Percentiles rank a stretch among this genome's conserved stretches.
Evolutionary conservation across 495 filamentous ascomycete genomes (phyloP).

Genomic region (Aspergillus taichungensis): DNA sequence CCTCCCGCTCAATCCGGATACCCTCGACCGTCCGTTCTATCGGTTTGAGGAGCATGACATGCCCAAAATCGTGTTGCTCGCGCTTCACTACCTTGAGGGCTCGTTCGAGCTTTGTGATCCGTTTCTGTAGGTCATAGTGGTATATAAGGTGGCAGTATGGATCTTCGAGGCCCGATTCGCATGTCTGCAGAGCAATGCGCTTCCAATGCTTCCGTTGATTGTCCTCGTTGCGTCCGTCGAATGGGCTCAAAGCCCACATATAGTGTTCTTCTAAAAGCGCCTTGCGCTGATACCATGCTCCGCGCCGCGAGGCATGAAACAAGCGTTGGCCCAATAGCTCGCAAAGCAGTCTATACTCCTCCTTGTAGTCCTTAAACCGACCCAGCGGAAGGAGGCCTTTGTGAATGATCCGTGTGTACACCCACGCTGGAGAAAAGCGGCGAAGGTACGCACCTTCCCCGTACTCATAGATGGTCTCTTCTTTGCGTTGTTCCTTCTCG

Average conservation of each 20-base stretch:
- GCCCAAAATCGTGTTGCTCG: constrained; percentile 86
- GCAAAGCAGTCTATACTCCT: constrained; percentile 64
- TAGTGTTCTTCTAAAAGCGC: constrained; percentile 93
- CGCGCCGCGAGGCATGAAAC: constrained; percentile 78
- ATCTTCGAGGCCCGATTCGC: constrained; percentile 80
- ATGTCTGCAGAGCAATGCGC: constrained; percentile 68
- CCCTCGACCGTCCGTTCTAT: constrained; percentile 67
- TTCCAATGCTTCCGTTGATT: constrained; percentile 77
- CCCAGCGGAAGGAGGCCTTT: constrained; percentile 77
- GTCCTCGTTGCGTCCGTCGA: constrained; percentile 45
- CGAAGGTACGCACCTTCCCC: constrained; percentile 88
- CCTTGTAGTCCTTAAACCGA: constrained; percentile 67
- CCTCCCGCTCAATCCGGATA: constrained; percentile 58
- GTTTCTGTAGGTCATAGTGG: constrained; percentile 91
- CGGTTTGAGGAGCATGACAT: constrained; percentile 67
- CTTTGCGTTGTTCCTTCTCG: constrained; percentile 68
- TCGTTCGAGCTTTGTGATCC: constrained; percentile 81
- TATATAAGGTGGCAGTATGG: constrained; percentile 81
- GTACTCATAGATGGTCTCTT: constrained; percentile 69
- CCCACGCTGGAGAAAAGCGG: constrained; percentile 85
- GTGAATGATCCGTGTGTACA: constrained; percentile 88
- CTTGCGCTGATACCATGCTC: constrained; percentile 93
- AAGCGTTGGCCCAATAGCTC: constrained; percentile 74
- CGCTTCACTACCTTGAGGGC: constrained; percentile 73
- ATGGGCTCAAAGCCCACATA: constrained; percentile 56